Percentiles rank a stretch among this genome's conserved stretches.
Evolutionary conservation across 306 rosid species (phyloP).

Genomic region (Cucumis hystrix): DNA sequence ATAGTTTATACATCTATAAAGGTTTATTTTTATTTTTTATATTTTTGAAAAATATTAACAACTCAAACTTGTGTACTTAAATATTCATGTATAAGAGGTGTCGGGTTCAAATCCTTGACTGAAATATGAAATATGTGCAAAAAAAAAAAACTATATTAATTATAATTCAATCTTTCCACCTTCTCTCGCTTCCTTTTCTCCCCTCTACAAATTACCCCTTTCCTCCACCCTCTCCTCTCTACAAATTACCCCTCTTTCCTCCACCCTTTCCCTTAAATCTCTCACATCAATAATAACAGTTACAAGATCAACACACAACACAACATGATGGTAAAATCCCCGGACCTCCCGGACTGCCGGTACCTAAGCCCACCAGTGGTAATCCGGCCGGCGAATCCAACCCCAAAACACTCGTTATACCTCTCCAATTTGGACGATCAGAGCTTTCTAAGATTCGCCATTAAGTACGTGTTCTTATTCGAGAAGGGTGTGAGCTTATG

Average conservation of each 20-base stretch:
- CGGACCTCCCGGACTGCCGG: slow-evolving; percentile 65
- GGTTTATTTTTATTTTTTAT: no score
- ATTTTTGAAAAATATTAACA: no score
- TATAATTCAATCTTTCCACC: no score
- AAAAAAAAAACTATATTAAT: no score
- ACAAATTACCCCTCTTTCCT: neutral
- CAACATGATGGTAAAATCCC: slow-evolving; percentile 26
- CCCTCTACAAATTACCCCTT: neutral
- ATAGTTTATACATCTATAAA: no score
- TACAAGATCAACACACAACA: no score
- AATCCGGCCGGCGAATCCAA: slow-evolving; percentile 41
- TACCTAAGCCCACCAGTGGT: slow-evolving; percentile 23
- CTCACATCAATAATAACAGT: neutral
- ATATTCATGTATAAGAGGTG: no score
- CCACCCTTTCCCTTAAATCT: neutral
- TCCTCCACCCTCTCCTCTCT: slow-evolving; percentile 5
- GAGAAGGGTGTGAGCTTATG: slow-evolving; percentile 30
- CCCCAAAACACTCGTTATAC: slow-evolving; percentile 56
- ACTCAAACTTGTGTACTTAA: no score
- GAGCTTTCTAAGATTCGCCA: slow-evolving; percentile 64
- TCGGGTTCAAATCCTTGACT: no score
- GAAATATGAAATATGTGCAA: no score
- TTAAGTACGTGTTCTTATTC: slow-evolving; percentile 62
- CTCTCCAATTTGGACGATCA: slow-evolving; percentile 87
- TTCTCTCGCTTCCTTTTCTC: slow-evolving; percentile 5